Conservation (phyloP, 495 filamentous ascomycete species). For the Terfezia claveryi region DNA sequence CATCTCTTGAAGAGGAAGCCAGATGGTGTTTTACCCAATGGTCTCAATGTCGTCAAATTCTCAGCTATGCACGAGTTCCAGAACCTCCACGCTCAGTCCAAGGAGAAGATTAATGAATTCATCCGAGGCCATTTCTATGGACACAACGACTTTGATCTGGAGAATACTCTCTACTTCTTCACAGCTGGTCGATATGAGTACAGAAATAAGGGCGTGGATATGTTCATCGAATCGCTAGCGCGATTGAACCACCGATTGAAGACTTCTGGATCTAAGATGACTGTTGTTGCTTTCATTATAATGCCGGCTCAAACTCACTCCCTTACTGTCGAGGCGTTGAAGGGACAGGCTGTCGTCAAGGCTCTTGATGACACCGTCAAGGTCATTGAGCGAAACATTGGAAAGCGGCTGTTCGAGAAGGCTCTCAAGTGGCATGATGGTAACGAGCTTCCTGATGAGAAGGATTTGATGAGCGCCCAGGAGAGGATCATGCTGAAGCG, state of each 20-base stretch:
- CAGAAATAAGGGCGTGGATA: slow-evolving; percentile 94
- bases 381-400: slow-evolving; percentile 72
- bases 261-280: slow-evolving; percentile 61
- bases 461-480: slow-evolving; percentile 74
- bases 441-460: slow-evolving; percentile 77
- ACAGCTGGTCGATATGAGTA: slow-evolving; percentile 94
- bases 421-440: slow-evolving; percentile 88
- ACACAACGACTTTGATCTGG: slow-evolving; percentile 86
- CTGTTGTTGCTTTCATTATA: slow-evolving; percentile 96
- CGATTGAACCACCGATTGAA: slow-evolving; percentile 88
- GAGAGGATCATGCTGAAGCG: slow-evolving; percentile 85
- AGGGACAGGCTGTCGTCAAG: slow-evolving; percentile 93
- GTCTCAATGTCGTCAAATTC: slow-evolving; percentile 96
- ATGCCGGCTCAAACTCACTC: slow-evolving; percentile 98
- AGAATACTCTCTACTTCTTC: slow-evolving; percentile 97
- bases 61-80: slow-evolving; percentile 98
- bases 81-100: slow-evolving; percentile 85
- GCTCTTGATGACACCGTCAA: slow-evolving; percentile 79
- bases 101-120: slow-evolving; percentile 96
- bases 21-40: slow-evolving; percentile 87
- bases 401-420: slow-evolving; percentile 82
- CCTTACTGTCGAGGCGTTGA: slow-evolving; percentile 82
- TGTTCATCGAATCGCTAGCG: slow-evolving; percentile 94
- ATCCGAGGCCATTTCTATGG: slow-evolving; percentile 97
- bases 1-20: slow-evolving; percentile 95